Evolutionary conservation across 2,329 filamentous ascomycete species (phyloP).

Genomic region (Cladosporium oxysporum): DNA sequence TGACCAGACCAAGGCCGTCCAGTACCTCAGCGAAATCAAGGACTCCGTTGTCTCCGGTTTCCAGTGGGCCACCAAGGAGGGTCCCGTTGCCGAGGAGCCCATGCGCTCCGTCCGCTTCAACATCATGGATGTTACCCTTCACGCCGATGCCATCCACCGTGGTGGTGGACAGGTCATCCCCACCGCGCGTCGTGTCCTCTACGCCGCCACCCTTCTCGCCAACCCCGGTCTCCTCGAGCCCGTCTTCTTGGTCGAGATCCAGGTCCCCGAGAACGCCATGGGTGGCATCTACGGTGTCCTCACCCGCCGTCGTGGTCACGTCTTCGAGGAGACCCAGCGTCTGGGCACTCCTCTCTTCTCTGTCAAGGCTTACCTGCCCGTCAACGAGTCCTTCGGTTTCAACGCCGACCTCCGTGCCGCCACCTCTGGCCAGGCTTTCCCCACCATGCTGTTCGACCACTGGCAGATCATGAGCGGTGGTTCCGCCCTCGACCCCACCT

Average conservation of each 20-base stretch:
- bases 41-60: slow-evolving; percentile 99
- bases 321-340: slow-evolving; percentile 97
- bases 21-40: slow-evolving; percentile 99
- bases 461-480: slow-evolving; percentile 96
- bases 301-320: slow-evolving; percentile 96
- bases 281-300: slow-evolving; percentile 99
- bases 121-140: slow-evolving; percentile 98
- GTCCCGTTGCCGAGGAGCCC: slow-evolving; percentile 96
- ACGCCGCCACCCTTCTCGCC: slow-evolving; percentile 87
- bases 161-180: slow-evolving; percentile 99
- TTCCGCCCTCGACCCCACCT: slow-evolving; percentile 78
- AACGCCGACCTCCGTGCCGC: slow-evolving; percentile 91
- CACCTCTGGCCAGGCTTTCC: slow-evolving; percentile 98
- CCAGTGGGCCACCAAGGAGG: slow-evolving; percentile 99
- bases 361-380: slow-evolving; percentile 95
- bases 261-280: slow-evolving; percentile 98
- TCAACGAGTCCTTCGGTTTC: slow-evolving; percentile 99
- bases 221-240: slow-evolving; percentile 92
- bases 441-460: slow-evolving; percentile 98
- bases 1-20: slow-evolving; percentile 99
- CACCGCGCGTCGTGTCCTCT: slow-evolving; percentile 95
- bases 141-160: slow-evolving; percentile 99
- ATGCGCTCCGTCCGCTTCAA: slow-evolving; percentile 98
- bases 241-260: slow-evolving; percentile 98
- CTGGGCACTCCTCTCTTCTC: slow-evolving; percentile 99